Evolutionary conservation across 2,329 filamentous ascomycete genomes (phyloP), one percentile per base, ranked within the genome.

Genomic region (Microascus cirrosus): DNA sequence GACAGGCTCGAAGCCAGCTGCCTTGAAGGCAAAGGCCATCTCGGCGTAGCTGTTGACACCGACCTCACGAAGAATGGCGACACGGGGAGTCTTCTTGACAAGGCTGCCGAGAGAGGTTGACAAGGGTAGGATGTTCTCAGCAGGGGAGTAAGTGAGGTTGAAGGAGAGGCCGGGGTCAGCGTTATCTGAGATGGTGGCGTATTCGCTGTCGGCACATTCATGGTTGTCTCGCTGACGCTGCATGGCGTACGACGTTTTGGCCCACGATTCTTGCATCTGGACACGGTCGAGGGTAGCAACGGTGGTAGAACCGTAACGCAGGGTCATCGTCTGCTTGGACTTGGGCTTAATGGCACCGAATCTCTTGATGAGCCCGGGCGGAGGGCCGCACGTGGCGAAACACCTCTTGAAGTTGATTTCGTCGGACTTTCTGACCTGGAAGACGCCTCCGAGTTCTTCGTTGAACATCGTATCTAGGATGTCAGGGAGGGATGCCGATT

Each of bases 41-140:
- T 99, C 94, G n/a, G 90, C 86, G 66, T 96, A 84, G 50, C 92
- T 90, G 73, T 99, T 97, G 63, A 96, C 90, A 69, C 94, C 94
- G 71, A 96, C 91, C 71, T 97, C 94, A 67, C 94, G 83, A 24
- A 99, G 83, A 64, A 99, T 95, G 51, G 94, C 94, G 25, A 99
- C 92, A 11, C 36, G 32, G 12, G 51, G 51, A 12, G 51, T 20
- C 51, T 53, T 53, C 24, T 34, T 34, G 74, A 90, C 81, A 56
- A 78, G 61, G 63, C 70, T 69, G 62, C 74, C 71, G 67, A 71
- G 75, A 66, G 68, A 75, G 64, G 68, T 74, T 71, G 62, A 79
- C 61, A 89, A 72, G 24, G 90, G 88, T 53, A 93, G 73, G 59
- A 87, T 86, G 63, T 83, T 87, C 61, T 96, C 90, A 58, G 85